Conservation (phyloP, 257 asterid species). For the Solanum dulcamara region DNA sequence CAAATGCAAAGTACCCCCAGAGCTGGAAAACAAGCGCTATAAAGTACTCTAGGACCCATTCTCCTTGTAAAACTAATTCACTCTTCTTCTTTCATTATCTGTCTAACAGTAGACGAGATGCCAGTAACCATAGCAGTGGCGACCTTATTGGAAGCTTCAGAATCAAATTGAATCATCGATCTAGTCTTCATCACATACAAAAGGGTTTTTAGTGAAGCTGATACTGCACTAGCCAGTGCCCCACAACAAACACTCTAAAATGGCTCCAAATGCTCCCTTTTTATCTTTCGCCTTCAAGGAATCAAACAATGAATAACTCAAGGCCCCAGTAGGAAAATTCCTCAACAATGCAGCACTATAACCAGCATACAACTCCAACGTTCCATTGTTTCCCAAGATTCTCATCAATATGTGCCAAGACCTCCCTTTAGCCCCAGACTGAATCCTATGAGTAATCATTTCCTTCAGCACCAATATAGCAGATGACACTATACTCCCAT, state of each 20-base stretch:
- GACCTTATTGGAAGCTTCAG: slow-evolving; percentile 49
- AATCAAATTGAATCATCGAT: slow-evolving; percentile 75
- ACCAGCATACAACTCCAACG: slow-evolving; percentile 80
- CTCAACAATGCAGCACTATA: slow-evolving; percentile 83
- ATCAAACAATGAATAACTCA: slow-evolving; percentile 89
- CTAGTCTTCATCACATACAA: slow-evolving; percentile 87
- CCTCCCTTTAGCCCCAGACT: slow-evolving; percentile 87
- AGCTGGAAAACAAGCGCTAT: slow-evolving; percentile 86
- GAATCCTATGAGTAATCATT: slow-evolving; percentile 78
- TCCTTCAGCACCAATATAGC: slow-evolving; percentile 94
- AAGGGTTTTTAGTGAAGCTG: slow-evolving; percentile 77
- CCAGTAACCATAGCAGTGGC: slow-evolving; percentile 50
- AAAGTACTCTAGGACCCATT: slow-evolving; percentile 82
- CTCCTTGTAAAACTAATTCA: slow-evolving; percentile 82
- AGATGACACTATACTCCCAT: slow-evolving; percentile 80
- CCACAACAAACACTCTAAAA: slow-evolving; percentile 77
- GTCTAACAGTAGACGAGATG: slow-evolving; percentile 43
- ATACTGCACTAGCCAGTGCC: slow-evolving; percentile 82
- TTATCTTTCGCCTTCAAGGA: slow-evolving; percentile 58
- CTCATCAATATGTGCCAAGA: slow-evolving; percentile 79
- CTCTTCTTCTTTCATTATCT: slow-evolving; percentile 72
- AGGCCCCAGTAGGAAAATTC: slow-evolving; percentile 87
- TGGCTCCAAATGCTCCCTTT: slow-evolving; percentile 48
- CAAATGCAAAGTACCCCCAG: slow-evolving; percentile 91
- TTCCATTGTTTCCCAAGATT: slow-evolving; percentile 76